Evolutionary conservation across 2,329 filamentous ascomycete species (phyloP), one percentile per base, ranked within the genome.

Genomic region (Colletotrichum limetticola): DNA sequence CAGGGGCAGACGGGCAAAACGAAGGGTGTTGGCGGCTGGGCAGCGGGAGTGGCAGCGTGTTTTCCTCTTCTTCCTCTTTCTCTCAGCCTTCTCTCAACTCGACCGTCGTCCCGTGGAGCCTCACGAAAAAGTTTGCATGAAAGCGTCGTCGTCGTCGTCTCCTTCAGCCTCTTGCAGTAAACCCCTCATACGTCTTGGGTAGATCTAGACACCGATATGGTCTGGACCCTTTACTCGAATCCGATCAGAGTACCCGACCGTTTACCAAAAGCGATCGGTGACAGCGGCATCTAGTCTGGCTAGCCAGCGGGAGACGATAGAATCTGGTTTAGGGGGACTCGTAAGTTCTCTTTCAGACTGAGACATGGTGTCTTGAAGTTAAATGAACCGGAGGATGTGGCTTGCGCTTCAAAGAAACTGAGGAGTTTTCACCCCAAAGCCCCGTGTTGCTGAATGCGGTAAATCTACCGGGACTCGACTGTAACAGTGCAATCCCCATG

Each of bases 381-480:
- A 16, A 57, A 49, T 30, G 35, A 49, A 56, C 11, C 24, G 14
- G 24, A 66, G 11, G 19, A 22, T 32, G 63, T 66, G 63, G 53
- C 53, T 66, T 66, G 35, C 53, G 4, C 32, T 37, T 65, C 49
- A 65, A 56, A 65, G 62, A 65, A 64, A 49, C 19, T 42, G 16
- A 42, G 14, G 30, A 56, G 1, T 28, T 42, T 30, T 42, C 49
- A 28, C 32, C 37, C 42, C 42, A 49, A n/a, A 66, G 30, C 30
- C 53, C 24, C 28, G 63, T 49, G 24, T 22, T 24, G 53, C 57
- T 30, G 63, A 46, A 66, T 32, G 19, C 53, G 26, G 63, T 32
- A 66, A 32, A 22, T 9, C 35, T 58, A 6, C 35, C 12, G 24
- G 14, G n/a, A 6, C 32, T 64, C 12, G 22, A 64, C 46, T 6